A percentile compares a stretch with the other conserved stretches of the same genome.
Conservation (phyloP, 768 basidiomycete genomes). For the Pleurotus eryngii region DNA sequence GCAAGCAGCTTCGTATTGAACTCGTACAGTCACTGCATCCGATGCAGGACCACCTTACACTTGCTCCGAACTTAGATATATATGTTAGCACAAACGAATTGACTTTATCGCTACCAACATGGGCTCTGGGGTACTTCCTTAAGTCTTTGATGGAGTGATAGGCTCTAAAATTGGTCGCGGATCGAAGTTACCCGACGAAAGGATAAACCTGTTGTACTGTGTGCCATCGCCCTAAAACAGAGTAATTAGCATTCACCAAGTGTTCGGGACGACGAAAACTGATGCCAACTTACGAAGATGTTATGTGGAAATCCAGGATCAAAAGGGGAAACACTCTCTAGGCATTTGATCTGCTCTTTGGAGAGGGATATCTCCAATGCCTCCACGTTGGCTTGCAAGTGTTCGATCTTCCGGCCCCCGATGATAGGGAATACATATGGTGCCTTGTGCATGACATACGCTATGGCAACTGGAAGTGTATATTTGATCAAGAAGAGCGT, state of each 20-base stretch:
- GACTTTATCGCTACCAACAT: no score
- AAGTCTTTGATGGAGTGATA: constrained; percentile 9
- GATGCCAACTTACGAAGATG: constrained; percentile 27
- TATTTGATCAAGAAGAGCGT: no score
- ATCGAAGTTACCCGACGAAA: constrained; percentile 13
- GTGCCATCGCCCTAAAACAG: constrained; percentile 15
- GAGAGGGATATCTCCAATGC: constrained; percentile 45
- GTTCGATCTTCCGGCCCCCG: constrained; percentile 50
- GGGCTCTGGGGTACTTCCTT: background rate
- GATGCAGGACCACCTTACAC: no score
- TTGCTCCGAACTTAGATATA: no score
- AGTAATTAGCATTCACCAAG: background rate
- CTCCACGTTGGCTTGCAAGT: constrained; percentile 46
- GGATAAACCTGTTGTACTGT: constrained; percentile 8
- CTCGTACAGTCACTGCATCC: no score
- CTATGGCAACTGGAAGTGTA: constrained; percentile 39
- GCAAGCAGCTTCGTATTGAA: no score
- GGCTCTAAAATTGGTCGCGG: constrained; percentile 10
- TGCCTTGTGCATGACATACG: constrained; percentile 53
- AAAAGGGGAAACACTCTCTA: constrained; percentile 42
- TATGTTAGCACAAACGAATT: no score
- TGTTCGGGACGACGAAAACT: background rate
- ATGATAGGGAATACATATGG: constrained; percentile 51
- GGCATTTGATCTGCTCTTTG: constrained; percentile 38
- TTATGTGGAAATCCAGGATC: constrained; percentile 42